A percentile compares a stretch with the other conserved stretches of the same genome.
phyloP scores from a whole-genome alignment of 2,329 filamentous ascomycete genomes.

The Fusarium avenaceum region DNA sequence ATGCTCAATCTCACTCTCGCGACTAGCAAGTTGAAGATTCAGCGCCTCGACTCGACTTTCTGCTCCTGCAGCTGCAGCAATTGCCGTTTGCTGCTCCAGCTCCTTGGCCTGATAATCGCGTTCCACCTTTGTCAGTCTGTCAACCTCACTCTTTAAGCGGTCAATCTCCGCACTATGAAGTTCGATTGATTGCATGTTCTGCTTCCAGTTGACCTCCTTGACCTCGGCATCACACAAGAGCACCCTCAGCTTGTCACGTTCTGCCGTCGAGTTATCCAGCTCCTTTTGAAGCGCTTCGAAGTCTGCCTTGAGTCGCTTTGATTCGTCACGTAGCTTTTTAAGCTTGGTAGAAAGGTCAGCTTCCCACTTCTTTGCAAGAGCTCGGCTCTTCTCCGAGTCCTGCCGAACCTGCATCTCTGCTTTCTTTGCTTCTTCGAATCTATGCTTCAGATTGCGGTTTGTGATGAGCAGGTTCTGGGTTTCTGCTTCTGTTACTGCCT shows the following conservation, averaged over 20 bases:
- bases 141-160: conserved; percentile 69
- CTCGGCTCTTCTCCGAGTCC: conserved; percentile 78
- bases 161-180: conserved; percentile 72
- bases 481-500: conserved; percentile 84
- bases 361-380: conserved; percentile 83
- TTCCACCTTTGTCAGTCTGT: conserved; percentile 71
- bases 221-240: conserved; percentile 78
- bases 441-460: conserved; percentile 79
- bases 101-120: conserved; percentile 75
- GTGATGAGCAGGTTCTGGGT: conserved; percentile 84
- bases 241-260: conserved; percentile 74
- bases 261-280: conserved; percentile 68
- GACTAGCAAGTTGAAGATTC: conserved; percentile 68
- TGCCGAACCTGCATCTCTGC: conserved; percentile 77
- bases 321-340: conserved; percentile 75
- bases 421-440: conserved; percentile 79
- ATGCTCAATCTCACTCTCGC: conserved; percentile 62
- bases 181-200: conserved; percentile 74
- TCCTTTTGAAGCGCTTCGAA: conserved; percentile 69
- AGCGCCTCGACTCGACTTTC: conserved; percentile 71
- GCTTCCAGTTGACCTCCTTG: conserved; percentile 73
- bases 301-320: conserved; percentile 73
- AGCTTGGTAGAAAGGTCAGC: conserved; percentile 77
- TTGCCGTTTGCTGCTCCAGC: conserved; percentile 68
- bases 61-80: conserved; percentile 70